Base-by-base conservation (phyloP, 2,329 filamentous ascomycete genomes). In the Cytospora chrysosperma region DNA sequence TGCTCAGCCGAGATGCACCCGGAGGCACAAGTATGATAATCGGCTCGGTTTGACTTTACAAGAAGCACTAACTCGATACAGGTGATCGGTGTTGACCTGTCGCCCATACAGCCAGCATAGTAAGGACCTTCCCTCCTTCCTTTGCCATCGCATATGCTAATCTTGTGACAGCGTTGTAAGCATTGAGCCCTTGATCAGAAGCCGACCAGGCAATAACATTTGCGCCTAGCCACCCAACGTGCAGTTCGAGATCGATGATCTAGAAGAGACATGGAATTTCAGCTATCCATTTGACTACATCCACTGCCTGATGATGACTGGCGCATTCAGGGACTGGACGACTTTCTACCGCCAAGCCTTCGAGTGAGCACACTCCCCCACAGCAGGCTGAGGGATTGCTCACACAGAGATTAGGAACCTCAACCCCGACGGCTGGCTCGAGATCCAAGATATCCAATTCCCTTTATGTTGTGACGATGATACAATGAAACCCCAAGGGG, bases 371-470 rank as follows among this genome's bases (percentile, higher is more conserved):
- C 21, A 6, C 24, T 40, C 2, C 27, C 37, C 24, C n/a, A 17
- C 49, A 27, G 2, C 2, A 19, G 13, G 52, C 6, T 19, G 32
- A 24, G n/a, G 8, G 12, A n/a, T 27, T 51, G 50, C 59, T 63
- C 34, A 64, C 51, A 28, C 19, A n/a, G 27, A 15, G 34, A 9
- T 21, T 51, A 71, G 70, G 15, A 66, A 67, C 62, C 67, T 72
- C 32, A 66, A 64, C 43, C 28, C 51, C 6, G 67, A 57, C 28
- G 70, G 71, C 55, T 72, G 68, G 67, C 30, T 72, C 32, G 71
- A 72, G 60, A 56, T 70, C 6, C 70, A 72, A 51, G 71, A 72
- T 60, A 72, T 75, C 50, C 69, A 73, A 53, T 74, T 74, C 52
- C 72, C 72, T 0, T 64, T 74, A 19, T 64, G 62, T 28, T 75